These are phyloP conservation scores for Acidomyces sp. DNA, from an alignment of 495 filamentous ascomycete species.

Conservation along the genomic window DNA sequence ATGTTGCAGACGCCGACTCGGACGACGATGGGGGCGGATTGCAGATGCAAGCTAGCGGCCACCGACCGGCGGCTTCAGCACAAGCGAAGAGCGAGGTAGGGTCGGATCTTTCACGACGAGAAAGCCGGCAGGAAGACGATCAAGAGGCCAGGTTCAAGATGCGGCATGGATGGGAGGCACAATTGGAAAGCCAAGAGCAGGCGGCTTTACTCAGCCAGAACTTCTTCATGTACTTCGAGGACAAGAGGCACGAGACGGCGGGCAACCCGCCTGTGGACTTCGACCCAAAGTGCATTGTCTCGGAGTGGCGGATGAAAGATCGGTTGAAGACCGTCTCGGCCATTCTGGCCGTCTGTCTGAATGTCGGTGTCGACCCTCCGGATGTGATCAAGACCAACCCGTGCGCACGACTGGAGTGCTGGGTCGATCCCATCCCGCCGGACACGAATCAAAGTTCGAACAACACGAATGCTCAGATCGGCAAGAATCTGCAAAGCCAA, in stretches of 20 bases:
- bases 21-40: constrained; percentile 16
- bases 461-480: constrained; percentile 86
- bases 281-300: constrained; percentile 55
- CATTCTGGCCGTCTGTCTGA: constrained; percentile 84
- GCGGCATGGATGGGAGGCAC: constrained; percentile 51
- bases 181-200: constrained; percentile 47
- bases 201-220: constrained; percentile 44
- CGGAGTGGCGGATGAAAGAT: constrained; percentile 96
- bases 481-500: constrained; percentile 85
- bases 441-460: constrained; percentile 38
- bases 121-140: constrained; percentile 20
- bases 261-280: constrained; percentile 41
- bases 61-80: not conserved
- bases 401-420: constrained; percentile 86
- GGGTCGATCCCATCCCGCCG: constrained; percentile 79
- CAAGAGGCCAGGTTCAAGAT: constrained; percentile 26
- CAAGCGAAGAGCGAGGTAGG: constrained; percentile 4
- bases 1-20: constrained; percentile 2
- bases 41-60: constrained; percentile 8
- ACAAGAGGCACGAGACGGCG: constrained; percentile 94
- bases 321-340: constrained; percentile 93
- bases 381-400: constrained; percentile 92
- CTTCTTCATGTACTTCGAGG: constrained; percentile 98
- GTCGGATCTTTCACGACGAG: not conserved
- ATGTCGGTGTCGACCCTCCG: constrained; percentile 93